These are phyloP conservation scores for Friedmanniomyces simplex DNA, from an alignment of 495 filamentous ascomycete species.

Conservation along the genomic window DNA sequence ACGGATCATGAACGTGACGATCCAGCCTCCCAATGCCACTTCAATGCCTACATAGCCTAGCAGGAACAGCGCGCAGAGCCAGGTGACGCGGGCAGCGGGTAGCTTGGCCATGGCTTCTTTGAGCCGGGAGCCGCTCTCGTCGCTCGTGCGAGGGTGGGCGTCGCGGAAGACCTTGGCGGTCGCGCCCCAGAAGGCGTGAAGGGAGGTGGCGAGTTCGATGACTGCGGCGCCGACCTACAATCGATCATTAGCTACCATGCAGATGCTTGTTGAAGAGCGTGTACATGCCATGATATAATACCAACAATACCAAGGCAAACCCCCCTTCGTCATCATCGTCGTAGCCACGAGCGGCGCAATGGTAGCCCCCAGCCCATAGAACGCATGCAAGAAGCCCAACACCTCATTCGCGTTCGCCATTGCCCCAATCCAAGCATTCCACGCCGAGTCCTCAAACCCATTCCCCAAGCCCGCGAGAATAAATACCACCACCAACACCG, in stretches of 20 bases:
- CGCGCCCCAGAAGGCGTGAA: conserved; percentile 56
- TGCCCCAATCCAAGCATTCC: conserved; percentile 57
- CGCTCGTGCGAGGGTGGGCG: conserved; percentile 31
- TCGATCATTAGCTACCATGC: not conserved
- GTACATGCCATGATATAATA: conserved; percentile 51
- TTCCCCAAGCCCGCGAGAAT: conserved; percentile 54
- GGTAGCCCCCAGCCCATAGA: conserved; percentile 49
- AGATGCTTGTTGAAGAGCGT: not conserved
- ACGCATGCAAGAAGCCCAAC: conserved; percentile 47
- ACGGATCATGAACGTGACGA: conserved; percentile 54
- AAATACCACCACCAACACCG: conserved; percentile 47
- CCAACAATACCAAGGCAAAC: conserved; percentile 46
- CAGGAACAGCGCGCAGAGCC: conserved; percentile 67
- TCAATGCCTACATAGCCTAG: conserved; percentile 78
- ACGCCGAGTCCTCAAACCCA: conserved; percentile 50
- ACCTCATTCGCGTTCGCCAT: conserved; percentile 54
- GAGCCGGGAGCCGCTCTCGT: conserved; percentile 40
- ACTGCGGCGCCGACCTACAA: conserved; percentile 49
- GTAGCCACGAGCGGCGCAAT: conserved; percentile 49
- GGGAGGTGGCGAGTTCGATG: conserved; percentile 46
- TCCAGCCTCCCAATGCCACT: conserved; percentile 68
- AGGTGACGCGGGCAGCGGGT: conserved; percentile 48
- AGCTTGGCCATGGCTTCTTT: conserved; percentile 45
- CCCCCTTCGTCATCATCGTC: conserved; percentile 41
- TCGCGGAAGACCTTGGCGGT: conserved; percentile 53